Base-by-base conservation (phyloP, 2,329 filamentous ascomycete genomes). In the Hymenoscyphus salicellus region DNA sequence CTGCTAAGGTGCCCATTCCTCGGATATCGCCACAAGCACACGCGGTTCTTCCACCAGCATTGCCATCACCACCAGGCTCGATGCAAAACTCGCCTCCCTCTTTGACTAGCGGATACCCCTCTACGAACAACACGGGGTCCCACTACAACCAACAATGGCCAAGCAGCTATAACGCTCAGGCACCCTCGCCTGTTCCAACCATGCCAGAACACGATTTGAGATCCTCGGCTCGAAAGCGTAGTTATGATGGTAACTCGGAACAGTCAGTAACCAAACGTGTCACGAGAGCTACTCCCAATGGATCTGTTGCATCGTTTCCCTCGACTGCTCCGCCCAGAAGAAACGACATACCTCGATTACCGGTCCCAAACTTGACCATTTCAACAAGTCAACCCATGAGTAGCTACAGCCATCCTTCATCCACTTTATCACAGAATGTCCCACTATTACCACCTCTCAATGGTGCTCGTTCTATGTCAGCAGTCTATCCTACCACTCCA, bases 301-400 rank as follows among this genome's bases (percentile, higher is more conserved):
- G 28, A 32, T 63, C 64, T 17, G 32, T 33, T 7, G 11, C 41
- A 7, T 52, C 69, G 28, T 70, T 65, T 20, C 43, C 63, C 43
- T 61, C 65, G 55, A 60, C 41, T 28, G 61, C 65, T 17, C 62
- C 70, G 30, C 41, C 68, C 20, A 65, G 69, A 43, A 69, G 73
- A 63, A 62, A 66, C 17, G 75, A 79, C 58, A 74, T 79, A 52
- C 80, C 83, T 43, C 84, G 90, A 52, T 80, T 93, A 16, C 87
- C 90, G 17, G 83, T 89, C 3, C 91, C 91, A 28, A 90, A 89
- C 66, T 82, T 93, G n/a, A 85, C 87, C 5, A 73, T 76, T 38
- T 74, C 74, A 5, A 76, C 75, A 14, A 74, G 69, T 55, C 71
- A 75, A 55, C 61, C 72, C 14, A 68, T 71, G 61, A 69, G 62